Evolutionary conservation across 345 rosid genomes (phyloP).

Genomic region (Populus euphratica): DNA sequence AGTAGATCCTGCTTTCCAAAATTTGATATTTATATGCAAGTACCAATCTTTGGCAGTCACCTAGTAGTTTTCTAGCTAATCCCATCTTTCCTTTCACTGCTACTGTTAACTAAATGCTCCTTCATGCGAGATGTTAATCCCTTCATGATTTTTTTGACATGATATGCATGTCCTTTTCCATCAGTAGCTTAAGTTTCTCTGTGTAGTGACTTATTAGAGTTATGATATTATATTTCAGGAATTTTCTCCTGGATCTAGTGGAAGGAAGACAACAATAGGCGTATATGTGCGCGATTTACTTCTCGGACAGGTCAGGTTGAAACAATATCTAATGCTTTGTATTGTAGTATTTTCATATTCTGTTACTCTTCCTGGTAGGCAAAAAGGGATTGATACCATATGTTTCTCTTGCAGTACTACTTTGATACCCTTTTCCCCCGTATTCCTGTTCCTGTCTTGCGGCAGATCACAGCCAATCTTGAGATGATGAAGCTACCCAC

Average conservation of each 20-base stretch:
- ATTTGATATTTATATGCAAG: background rate
- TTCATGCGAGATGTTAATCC: background rate
- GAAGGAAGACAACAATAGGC: slow-evolving; percentile 85
- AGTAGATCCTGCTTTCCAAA: background rate
- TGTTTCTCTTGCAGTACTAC: slow-evolving; percentile 65
- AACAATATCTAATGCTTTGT: slow-evolving; percentile 5
- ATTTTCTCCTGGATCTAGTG: slow-evolving; percentile 87
- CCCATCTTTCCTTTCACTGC: background rate
- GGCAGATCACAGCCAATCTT: slow-evolving; percentile 70
- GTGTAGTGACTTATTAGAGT: background rate
- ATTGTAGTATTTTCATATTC: background rate
- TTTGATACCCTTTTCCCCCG: slow-evolving; percentile 96
- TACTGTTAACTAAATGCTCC: background rate
- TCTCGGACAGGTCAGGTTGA: slow-evolving; percentile 85
- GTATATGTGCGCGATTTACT: slow-evolving; percentile 89
- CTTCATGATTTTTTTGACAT: background rate
- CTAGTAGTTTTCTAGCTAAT: background rate
- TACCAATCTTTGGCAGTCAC: background rate
- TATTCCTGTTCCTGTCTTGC: slow-evolving; percentile 90
- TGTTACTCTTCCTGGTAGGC: background rate
- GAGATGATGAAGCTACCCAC: slow-evolving; percentile 88
- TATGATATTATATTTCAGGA: slow-evolving; percentile 49
- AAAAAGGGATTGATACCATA: background rate
- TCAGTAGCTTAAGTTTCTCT: background rate
- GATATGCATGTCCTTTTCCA: background rate